phyloP scores from a whole-genome alignment of 2,329 filamentous ascomycete species.

The Coniochaeta sp. region DNA sequence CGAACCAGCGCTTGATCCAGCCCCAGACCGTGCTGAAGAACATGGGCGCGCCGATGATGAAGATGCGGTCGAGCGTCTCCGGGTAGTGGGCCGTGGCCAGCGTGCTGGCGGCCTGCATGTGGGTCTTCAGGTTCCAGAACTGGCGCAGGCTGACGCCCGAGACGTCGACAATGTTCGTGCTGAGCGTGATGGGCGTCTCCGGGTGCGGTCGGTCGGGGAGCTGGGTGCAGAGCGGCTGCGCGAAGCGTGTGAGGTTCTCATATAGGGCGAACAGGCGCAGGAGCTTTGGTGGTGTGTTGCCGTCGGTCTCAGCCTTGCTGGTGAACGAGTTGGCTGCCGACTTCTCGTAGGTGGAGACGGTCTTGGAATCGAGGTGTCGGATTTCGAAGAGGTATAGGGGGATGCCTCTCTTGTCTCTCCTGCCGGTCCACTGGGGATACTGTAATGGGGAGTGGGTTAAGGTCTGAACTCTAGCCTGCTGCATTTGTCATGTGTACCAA shows the following conservation, averaged over 20 bases:
- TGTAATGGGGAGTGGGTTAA: constrained; percentile 25
- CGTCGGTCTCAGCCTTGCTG: constrained; percentile 55
- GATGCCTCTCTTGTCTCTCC: constrained; percentile 80
- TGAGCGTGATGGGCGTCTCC: constrained; percentile 82
- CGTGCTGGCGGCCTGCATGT: constrained; percentile 88
- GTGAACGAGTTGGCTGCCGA: constrained; percentile 44
- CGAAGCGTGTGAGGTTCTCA: constrained; percentile 84
- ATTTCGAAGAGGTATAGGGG: constrained; percentile 91
- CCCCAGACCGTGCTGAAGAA: constrained; percentile 94
- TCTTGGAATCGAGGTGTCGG: constrained; percentile 73
- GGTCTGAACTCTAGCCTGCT: background rate
- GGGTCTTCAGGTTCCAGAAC: constrained; percentile 89
- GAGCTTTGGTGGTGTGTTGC: constrained; percentile 65
- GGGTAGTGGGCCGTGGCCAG: constrained; percentile 92
- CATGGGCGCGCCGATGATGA: constrained; percentile 78
- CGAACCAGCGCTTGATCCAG: constrained; percentile 94
- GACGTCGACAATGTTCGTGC: constrained; percentile 93
- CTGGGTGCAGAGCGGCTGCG: constrained; percentile 75
- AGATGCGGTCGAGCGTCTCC: constrained; percentile 82
- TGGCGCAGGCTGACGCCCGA: constrained; percentile 80
- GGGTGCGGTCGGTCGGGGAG: constrained; percentile 64
- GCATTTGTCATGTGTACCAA: constrained; percentile 30
- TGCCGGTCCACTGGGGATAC: constrained; percentile 94
- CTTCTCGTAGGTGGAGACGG: constrained; percentile 72
- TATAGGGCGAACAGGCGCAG: constrained; percentile 87